Conservation (phyloP, 2,329 filamentous ascomycete species). For the Penicillium sp. region DNA sequence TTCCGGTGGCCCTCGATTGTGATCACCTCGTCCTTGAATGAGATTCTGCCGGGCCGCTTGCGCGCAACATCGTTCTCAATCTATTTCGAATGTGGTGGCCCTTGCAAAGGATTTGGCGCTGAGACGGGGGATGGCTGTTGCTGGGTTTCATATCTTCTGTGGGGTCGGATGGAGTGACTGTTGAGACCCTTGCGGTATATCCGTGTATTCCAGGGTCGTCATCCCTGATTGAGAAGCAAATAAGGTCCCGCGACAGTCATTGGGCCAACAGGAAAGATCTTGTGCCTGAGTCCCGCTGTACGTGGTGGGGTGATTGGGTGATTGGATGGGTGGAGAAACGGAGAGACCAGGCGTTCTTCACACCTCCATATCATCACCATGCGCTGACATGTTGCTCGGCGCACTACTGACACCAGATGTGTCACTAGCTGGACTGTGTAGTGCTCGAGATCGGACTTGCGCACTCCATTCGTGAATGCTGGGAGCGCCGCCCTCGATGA, state of each 20-base stretch:
- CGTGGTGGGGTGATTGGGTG: background rate
- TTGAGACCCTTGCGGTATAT: background rate
- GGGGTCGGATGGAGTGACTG: background rate
- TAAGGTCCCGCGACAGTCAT: background rate
- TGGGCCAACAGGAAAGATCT: background rate
- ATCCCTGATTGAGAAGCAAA: background rate
- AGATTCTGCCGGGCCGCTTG: background rate
- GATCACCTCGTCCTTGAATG: background rate
- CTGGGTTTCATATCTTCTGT: background rate
- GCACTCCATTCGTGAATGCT: slow-evolving; percentile 62
- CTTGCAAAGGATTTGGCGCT: background rate
- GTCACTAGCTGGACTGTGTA: slow-evolving; percentile 27
- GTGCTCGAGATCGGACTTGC: slow-evolving; percentile 32
- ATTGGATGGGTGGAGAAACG: background rate
- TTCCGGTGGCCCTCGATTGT: background rate
- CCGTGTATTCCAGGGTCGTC: background rate
- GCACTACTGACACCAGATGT: slow-evolving; percentile 39
- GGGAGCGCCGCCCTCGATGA: slow-evolving; percentile 71
- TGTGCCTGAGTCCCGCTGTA: background rate
- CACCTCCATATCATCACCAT: slow-evolving; percentile 33
- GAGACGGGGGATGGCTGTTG: no score
- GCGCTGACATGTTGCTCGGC: slow-evolving; percentile 38
- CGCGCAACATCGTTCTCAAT: background rate
- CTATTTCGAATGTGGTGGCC: background rate
- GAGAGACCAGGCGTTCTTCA: slow-evolving; percentile 15